phyloP scores from a whole-genome alignment of 331 rosid species.

The Acacia concinna region DNA sequence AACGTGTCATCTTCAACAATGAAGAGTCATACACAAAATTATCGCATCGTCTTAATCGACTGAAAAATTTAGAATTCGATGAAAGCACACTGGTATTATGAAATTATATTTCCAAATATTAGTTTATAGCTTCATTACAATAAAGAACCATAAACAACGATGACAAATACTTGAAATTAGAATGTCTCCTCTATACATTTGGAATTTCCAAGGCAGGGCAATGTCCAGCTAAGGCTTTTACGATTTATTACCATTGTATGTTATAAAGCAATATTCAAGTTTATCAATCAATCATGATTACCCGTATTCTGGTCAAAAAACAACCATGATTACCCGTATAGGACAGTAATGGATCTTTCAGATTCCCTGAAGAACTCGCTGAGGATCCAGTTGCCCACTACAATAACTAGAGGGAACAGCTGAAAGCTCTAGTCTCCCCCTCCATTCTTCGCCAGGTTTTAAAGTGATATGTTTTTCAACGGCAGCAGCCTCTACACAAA shows the following conservation, averaged over 20 bases:
- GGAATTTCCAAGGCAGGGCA: conserved; percentile 8
- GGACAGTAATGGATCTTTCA: conserved; percentile 48
- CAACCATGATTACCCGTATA: conserved; percentile 43
- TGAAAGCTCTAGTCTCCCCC: conserved; percentile 76
- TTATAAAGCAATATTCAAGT: not conserved
- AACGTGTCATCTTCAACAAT: not conserved
- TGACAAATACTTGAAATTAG: not conserved
- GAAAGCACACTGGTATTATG: not conserved
- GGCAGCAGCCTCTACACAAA: conserved; percentile 87
- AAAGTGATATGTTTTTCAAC: conserved; percentile 69
- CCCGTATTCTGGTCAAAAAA: conserved; percentile 21
- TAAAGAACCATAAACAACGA: not conserved
- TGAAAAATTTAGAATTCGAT: not conserved
- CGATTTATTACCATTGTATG: conserved; percentile 2
- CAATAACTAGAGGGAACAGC: conserved; percentile 85
- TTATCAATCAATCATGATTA: conserved; percentile 14
- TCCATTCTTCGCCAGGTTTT: conserved; percentile 96
- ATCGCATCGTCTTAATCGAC: not conserved
- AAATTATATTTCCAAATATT: not conserved
- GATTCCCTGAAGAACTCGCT: conserved; percentile 61
- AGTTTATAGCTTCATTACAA: conserved; percentile 4
- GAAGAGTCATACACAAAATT: not conserved
- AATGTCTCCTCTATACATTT: not conserved
- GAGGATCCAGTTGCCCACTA: conserved; percentile 92
- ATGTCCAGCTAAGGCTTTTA: not conserved